phyloP scores from a whole-genome alignment of 306 rosid species.

The Lathyrus tuberosus region DNA sequence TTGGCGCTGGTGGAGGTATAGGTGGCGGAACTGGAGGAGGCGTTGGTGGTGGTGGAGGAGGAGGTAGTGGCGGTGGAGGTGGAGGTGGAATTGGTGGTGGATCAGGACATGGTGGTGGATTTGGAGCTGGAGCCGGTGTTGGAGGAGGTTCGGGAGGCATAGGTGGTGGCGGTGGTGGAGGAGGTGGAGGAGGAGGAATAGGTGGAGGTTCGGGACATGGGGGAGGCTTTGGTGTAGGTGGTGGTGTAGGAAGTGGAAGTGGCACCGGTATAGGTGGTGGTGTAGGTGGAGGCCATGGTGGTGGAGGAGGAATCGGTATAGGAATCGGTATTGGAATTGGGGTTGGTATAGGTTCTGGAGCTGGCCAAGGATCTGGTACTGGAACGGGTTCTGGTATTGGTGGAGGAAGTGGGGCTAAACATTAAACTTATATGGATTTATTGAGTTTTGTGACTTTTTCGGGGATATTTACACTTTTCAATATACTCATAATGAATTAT shows the following conservation, averaged over 20 bases:
- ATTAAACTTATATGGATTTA: too few species aligned
- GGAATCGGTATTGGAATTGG: constrained; percentile 9
- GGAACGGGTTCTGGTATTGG: too few species aligned
- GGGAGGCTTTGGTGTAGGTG: not conserved
- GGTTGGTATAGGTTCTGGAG: too few species aligned
- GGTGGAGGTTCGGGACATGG: constrained; percentile 44
- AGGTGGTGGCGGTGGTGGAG: constrained; percentile 24
- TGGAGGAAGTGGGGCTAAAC: too few species aligned
- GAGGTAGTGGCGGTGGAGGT: constrained; percentile 48
- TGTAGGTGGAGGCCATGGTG: constrained; percentile 24
- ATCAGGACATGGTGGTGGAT: constrained; percentile 38
- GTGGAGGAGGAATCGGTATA: constrained; percentile 37
- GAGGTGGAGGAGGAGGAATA: constrained; percentile 37
- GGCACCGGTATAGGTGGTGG: constrained; percentile 44
- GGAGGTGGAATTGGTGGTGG: constrained; percentile 53
- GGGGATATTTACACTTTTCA: too few species aligned
- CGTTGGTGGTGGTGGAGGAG: not conserved
- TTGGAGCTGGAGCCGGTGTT: constrained; percentile 31
- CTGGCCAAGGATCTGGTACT: too few species aligned
- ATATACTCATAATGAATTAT: too few species aligned
- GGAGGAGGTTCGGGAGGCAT: constrained; percentile 40
- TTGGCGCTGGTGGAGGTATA: too few species aligned
- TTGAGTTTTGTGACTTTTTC: too few species aligned
- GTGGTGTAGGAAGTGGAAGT: constrained; percentile 3
- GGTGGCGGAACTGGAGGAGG: too few species aligned